Base-by-base conservation (phyloP, 2,329 filamentous ascomycete species). In the Davidsoniella australis region DNA sequence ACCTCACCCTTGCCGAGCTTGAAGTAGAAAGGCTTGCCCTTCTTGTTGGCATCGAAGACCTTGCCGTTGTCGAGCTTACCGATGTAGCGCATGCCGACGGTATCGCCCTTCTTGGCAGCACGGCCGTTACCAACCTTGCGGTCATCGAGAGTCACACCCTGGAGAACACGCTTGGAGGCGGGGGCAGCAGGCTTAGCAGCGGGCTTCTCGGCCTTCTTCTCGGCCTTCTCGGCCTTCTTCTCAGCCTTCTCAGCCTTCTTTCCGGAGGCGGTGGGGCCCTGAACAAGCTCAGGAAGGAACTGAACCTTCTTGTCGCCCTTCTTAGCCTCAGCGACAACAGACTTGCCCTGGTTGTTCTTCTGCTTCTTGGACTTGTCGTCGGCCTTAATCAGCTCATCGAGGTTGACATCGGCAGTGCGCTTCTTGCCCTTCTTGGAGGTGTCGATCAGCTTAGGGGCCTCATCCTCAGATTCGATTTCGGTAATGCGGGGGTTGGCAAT, bases 171-270 rank as follows among this genome's bases (percentile, higher is more conserved):
- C 60, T 85, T 73, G 54, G 82, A 78, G 45, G 80, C 68, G 36
- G 75, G 66, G 26, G 38, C 12, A 24, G 44, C 44, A 23, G 39
- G 38, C 43, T 50, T 50, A 59, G 66, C 64, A 57, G 63, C 62
- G 56, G 74, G 68, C 50, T 83, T 80, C 56, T 80, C 79, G 40
- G 87, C 93, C 55, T 91, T 89, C 53, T 89, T 91, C 67, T 94
- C 87, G 73, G 96, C 91, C 76, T 96, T 94, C 62, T 89, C 86
- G n/a, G n/a, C n/a, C n/a, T n/a, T n/a, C n/a, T n/a, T n/a, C n/a
- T n/a, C n/a, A 54, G 96, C 91, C 73, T 95, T 96, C 78, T 95
- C 41, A 20, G 17, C 14, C 49, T 48, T 52, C 45, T 52, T 52
- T 60, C 65, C 64, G 51, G 84, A 80, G 56, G 80, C 79, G 41